phyloP scores from a whole-genome alignment of 148 eudicot species.

The Nepenthes mirabilis region DNA sequence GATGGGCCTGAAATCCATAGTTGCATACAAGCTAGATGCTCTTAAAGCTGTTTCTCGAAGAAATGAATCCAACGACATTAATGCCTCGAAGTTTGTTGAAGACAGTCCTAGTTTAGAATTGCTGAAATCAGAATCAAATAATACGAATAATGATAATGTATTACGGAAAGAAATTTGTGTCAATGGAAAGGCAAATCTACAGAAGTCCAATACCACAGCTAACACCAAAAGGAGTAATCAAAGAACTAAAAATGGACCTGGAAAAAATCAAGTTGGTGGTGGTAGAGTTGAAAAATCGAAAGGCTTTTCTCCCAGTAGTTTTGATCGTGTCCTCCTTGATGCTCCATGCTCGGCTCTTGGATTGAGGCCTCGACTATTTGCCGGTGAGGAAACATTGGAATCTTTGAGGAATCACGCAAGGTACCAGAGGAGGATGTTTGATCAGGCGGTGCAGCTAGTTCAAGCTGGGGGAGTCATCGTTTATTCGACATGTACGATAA shows the following conservation, averaged over 20 bases:
- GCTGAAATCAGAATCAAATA: background rate
- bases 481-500: conserved; percentile 93
- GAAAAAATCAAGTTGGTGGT: conserved; percentile 50
- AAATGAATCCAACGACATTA: conserved; percentile 13
- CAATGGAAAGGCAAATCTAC: too few relatives aligned
- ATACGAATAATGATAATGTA: background rate
- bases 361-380: conserved; percentile 80
- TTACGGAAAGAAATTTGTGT: conserved; percentile 2
- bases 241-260: conserved; percentile 58
- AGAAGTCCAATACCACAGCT: too few relatives aligned
- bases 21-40: conserved; percentile 76
- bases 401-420: conserved; percentile 63
- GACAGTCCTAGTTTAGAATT: conserved; percentile 5
- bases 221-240: conserved; percentile 18
- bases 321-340: conserved; percentile 90
- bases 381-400: conserved; percentile 69
- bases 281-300: conserved; percentile 68
- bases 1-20: conserved; percentile 69
- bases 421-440: conserved; percentile 79
- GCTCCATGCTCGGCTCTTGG: conserved; percentile 99
- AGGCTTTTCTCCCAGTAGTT: conserved; percentile 74
- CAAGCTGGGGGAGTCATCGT: conserved; percentile 91
- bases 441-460: conserved; percentile 93
- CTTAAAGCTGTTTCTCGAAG: conserved; percentile 55
- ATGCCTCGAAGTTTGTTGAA: conserved; percentile 5